Percentiles rank a stretch among this genome's conserved stretches.
Evolutionary conservation across 2,329 filamentous ascomycete genomes (phyloP).

Genomic region (Penicillium verrucosum): DNA sequence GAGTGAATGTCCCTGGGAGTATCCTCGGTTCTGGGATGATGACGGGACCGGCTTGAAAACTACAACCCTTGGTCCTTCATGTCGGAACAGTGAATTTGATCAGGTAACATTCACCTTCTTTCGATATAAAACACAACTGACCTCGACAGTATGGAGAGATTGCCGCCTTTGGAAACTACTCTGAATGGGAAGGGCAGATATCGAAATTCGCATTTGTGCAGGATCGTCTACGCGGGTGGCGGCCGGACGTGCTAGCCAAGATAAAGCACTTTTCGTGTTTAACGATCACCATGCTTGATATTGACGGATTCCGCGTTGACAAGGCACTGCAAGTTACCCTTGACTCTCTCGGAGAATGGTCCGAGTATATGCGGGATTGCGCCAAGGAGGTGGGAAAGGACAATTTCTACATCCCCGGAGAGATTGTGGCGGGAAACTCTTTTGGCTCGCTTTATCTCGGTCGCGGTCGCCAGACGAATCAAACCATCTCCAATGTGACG

Average conservation of each 20-base stretch:
- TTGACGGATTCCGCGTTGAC: conserved; percentile 65
- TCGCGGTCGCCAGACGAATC: conserved; percentile 56
- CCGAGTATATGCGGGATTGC: conserved; percentile 54
- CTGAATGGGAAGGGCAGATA: conserved; percentile 62
- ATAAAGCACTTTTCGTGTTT: conserved; percentile 63
- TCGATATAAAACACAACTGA: neutral
- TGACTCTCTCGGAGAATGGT: conserved; percentile 59
- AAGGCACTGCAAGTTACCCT: conserved; percentile 63
- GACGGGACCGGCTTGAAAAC: conserved; percentile 49
- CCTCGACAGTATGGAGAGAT: conserved; percentile 55
- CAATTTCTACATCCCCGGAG: conserved; percentile 63
- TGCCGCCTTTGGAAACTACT: conserved; percentile 61
- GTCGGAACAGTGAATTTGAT: conserved; percentile 63
- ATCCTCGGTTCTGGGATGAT: conserved; percentile 61
- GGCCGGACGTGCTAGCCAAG: conserved; percentile 55
- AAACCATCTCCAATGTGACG: conserved; percentile 43
- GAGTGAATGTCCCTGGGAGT: conserved; percentile 55
- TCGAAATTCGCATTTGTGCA: conserved; percentile 66
- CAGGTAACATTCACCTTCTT: conserved; percentile 31
- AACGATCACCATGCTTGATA: conserved; percentile 57
- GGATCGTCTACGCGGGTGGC: conserved; percentile 64
- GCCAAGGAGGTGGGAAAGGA: conserved; percentile 56
- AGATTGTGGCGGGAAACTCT: conserved; percentile 61
- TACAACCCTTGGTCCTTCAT: conserved; percentile 48
- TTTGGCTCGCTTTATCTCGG: conserved; percentile 61